Base-by-base conservation (phyloP, 2,329 filamentous ascomycete species). In the Ceratocystis papillata region DNA sequence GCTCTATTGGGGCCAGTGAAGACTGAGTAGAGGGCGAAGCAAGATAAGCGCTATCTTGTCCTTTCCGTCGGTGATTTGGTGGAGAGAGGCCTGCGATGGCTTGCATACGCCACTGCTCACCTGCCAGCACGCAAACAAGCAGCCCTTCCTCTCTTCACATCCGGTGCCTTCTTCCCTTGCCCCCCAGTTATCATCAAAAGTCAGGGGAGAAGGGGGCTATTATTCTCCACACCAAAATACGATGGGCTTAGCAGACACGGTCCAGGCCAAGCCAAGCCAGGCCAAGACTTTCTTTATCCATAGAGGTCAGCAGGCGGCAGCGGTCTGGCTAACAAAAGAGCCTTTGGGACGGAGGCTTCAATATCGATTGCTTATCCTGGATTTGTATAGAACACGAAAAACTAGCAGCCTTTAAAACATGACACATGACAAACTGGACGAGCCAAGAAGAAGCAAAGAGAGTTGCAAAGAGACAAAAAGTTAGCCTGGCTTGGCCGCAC, bases 371-470 rank as follows among this genome's bases (percentile, higher is more conserved):
- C 28, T 28, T 28, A 6, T 15, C 3, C 53, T 57, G 15, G 8
- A 17, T 17, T 57, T 57, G 53, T 1, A 8, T 22, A 41, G 20
- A 41, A 12, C n/a, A 8, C 10, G 48, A n/a, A 25, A 22, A 12
- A n/a, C 22, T 53, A 12, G 48, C n/a, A 20, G 48, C 1, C n/a
- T n/a, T 8, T 17, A 25, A 57, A 30, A 15, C 22, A 25, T 57
- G 53, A 33, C 53, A 57, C 8, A 25, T 57, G 53, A 57, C 53
- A 57, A 33, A n/a, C 53, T 3, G 53, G 53, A 28, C 53, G 53
- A 50, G 53, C 53, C 53, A 57, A 57, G 53, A 57, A 25, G 6
- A 57, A n/a, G 6, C 53, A 25, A 12, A 50, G 48, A 20, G n/a
- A 50, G 37, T 15, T 41, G 37, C 3, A 41, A 41, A 12, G 3